phyloP scores from a whole-genome alignment of 345 rosid species.

The Isatis tinctoria region DNA sequence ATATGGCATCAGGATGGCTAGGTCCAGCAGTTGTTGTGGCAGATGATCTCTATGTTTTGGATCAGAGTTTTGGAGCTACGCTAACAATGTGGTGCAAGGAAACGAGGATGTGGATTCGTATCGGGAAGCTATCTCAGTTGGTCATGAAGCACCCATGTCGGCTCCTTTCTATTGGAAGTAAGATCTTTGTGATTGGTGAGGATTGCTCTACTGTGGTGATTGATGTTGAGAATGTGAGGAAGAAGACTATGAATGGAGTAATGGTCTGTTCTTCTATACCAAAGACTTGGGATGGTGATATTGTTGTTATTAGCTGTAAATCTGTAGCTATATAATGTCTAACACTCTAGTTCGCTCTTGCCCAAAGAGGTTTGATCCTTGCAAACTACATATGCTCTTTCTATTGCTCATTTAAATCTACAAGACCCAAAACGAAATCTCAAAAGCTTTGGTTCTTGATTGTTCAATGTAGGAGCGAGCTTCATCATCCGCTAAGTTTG shows the following conservation, averaged over 20 bases:
- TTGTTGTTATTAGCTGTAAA: constrained; percentile 33
- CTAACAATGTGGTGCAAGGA: constrained; percentile 65
- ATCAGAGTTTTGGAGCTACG: constrained; percentile 68
- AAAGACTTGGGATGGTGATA: constrained; percentile 38
- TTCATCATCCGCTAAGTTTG: not conserved
- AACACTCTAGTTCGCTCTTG: not conserved
- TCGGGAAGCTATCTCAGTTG: constrained; percentile 60
- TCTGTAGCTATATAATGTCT: constrained; percentile 47
- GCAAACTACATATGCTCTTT: not conserved
- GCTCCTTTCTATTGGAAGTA: constrained; percentile 61
- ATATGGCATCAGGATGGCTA: constrained; percentile 67
- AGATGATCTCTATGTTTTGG: constrained; percentile 64
- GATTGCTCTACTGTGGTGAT: constrained; percentile 65
- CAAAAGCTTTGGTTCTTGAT: not conserved
- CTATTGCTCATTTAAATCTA: not conserved
- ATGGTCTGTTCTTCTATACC: constrained; percentile 69
- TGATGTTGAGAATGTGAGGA: constrained; percentile 47
- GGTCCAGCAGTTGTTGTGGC: constrained; percentile 76
- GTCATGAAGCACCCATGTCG: constrained; percentile 66
- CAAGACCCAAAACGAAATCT: not conserved
- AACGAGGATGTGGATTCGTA: constrained; percentile 52
- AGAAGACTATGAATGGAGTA: constrained; percentile 38
- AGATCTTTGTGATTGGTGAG: constrained; percentile 59
- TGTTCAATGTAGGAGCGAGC: not conserved
- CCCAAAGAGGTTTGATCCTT: not conserved